A percentile compares a stretch with the other conserved stretches of the same genome.
phyloP scores from a whole-genome alignment of 768 basidiomycete genomes.

The Naganishia randhawae region DNA sequence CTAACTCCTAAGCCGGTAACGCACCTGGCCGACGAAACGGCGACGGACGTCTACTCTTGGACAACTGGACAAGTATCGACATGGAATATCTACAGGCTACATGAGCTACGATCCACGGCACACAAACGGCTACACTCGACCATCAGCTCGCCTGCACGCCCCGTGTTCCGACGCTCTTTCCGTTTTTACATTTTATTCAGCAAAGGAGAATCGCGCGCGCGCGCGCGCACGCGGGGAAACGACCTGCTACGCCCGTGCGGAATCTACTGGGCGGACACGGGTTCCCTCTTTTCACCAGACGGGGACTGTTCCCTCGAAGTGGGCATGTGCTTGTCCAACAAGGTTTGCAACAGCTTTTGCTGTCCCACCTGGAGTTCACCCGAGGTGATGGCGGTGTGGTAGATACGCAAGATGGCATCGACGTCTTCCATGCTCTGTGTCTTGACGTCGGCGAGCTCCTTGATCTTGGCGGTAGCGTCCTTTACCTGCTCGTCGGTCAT shows the following conservation, averaged over 20 bases:
- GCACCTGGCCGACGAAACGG: no score
- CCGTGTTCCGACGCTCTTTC: neutral
- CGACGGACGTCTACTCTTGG: no score
- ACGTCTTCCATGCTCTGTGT: slow-evolving; percentile 99
- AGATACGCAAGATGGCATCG: slow-evolving; percentile 89
- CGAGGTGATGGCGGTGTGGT: slow-evolving; percentile 87
- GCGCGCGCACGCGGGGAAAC: no score
- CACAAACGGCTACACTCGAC: neutral
- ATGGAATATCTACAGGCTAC: slow-evolving; percentile 2
- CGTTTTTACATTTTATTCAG: neutral
- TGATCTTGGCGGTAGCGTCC: slow-evolving; percentile 98
- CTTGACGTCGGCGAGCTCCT: slow-evolving; percentile 95
- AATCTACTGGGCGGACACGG: neutral
- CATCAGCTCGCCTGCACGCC: neutral
- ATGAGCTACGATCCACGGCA: slow-evolving; percentile 4
- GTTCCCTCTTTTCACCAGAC: slow-evolving; percentile 6
- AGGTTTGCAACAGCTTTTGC: slow-evolving; percentile 79
- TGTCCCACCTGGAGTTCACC: slow-evolving; percentile 93
- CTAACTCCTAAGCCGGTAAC: no score
- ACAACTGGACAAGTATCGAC: slow-evolving; percentile 2
- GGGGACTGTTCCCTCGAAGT: slow-evolving; percentile 19
- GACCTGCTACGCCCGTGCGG: neutral
- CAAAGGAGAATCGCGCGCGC: neutral
- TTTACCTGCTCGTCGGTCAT: slow-evolving; percentile 92
- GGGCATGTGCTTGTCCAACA: slow-evolving; percentile 60